A percentile compares a stretch with the other conserved stretches of the same genome.
Conservation (phyloP, 2,329 filamentous ascomycete genomes). For the Colletotrichum neosansevieriae region DNA sequence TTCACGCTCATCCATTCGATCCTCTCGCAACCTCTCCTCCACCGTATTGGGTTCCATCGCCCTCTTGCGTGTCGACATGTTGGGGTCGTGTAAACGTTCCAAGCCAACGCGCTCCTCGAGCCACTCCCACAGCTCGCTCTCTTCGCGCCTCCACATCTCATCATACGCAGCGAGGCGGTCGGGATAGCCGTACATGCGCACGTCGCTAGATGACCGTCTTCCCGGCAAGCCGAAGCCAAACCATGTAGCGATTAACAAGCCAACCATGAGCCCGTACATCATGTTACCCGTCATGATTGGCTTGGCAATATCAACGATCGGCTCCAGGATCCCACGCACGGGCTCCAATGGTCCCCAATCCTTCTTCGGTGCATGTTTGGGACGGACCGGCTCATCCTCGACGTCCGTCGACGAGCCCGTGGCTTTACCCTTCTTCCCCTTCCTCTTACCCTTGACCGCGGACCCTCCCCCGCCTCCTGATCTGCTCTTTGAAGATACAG, state of each 20-base stretch:
- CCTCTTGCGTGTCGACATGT: conserved; percentile 57
- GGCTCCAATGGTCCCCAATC: conserved; percentile 89
- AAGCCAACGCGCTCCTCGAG: conserved; percentile 87
- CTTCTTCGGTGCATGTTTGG: conserved; percentile 58
- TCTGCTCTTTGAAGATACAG: conserved; percentile 75
- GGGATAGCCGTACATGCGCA: conserved; percentile 60
- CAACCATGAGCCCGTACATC: conserved; percentile 78
- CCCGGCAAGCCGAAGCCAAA: conserved; percentile 70
- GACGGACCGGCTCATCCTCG: conserved; percentile 52
- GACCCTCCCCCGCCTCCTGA: conserved; percentile 59
- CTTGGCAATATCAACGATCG: conserved; percentile 75
- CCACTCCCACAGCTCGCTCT: conserved; percentile 93
- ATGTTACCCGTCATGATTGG: conserved; percentile 82
- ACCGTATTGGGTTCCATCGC: conserved; percentile 66
- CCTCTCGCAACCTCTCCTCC: conserved; percentile 69
- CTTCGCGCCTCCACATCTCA: conserved; percentile 90
- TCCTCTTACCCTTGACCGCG: conserved; percentile 71
- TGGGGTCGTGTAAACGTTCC: conserved; percentile 64
- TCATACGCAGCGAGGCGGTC: conserved; percentile 88
- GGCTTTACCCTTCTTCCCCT: conserved; percentile 64
- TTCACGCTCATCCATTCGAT: conserved; percentile 77
- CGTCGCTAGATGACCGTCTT: conserved; percentile 43
- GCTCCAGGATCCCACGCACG: conserved; percentile 75
- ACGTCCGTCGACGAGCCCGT: conserved; percentile 59
- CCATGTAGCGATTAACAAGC: conserved; percentile 81